Evolutionary conservation across 2,329 filamentous ascomycete genomes (phyloP), one percentile per base, ranked within the genome.

Genomic region (Ophiostoma sp.): DNA sequence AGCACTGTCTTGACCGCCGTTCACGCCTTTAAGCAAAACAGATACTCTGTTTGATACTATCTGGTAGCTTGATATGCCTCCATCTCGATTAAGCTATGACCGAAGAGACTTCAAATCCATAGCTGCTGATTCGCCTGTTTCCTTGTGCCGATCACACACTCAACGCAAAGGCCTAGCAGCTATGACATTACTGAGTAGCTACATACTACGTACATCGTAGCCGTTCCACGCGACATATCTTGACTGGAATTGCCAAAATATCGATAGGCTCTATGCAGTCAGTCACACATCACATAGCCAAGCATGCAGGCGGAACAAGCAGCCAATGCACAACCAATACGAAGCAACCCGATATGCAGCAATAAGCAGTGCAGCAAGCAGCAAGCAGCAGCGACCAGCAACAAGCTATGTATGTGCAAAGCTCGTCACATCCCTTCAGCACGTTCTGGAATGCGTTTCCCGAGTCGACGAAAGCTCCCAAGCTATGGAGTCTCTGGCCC

Each of bases 21-120:
- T 33, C 52, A 35, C 15, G 23, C 52, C 52, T 8, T 57, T 3
- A 31, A 31, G 27, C 27, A 31, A 31, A 31, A 31, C 27, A 31
- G 27, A 31, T 3, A 31, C 27, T 31, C 27, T 31, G 27, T 31
- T 31, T 31, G 27, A 31, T 31, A 31, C 27, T 31, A 31, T 31
- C 27, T 31, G 27, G 20, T 48, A n/a, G 44, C 20, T 48, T 31
- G 27, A 31, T 39, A 39, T 39, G 36, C 44, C 15, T 27, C 27
- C 27, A 33, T 62, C 27, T 62, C 57, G 27, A 60, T 60, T 10
- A 62, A 57, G 52, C 52, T 57, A 57, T 57, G 11, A 15, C 11
- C 52, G 10, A 57, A 62, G 57, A 62, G 23, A 33, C 23, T 62
- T 62, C 57, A 62, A 62, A 62, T 62, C 27, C 57, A 62, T 62